Conservation (phyloP, 2,329 filamentous ascomycete species). For the Didymella pinodella region DNA sequence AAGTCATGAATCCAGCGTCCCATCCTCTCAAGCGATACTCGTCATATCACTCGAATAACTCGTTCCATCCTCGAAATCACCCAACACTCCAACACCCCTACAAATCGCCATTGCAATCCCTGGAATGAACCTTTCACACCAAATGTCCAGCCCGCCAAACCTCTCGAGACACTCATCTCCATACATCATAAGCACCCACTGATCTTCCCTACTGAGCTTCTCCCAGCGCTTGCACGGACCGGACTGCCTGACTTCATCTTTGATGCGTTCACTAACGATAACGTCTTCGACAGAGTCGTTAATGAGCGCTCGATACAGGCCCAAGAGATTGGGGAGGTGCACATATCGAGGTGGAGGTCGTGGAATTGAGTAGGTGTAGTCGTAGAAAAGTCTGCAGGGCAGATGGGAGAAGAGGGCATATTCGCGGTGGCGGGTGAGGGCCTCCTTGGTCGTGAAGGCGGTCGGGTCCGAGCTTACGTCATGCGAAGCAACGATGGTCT, state of each 20-base stretch:
- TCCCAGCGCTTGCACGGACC: constrained; percentile 25
- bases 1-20: neutral
- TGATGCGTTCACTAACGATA: constrained; percentile 13
- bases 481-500: constrained; percentile 19
- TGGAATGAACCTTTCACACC: constrained; percentile 35
- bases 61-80: constrained; percentile 20
- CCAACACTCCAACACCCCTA: constrained; percentile 25
- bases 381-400: neutral
- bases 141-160: constrained; percentile 40
- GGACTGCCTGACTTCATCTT: constrained; percentile 15
- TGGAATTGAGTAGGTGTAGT: neutral
- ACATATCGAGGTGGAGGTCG: neutral
- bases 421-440: constrained; percentile 31
- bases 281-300: constrained; percentile 21
- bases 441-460: constrained; percentile 25
- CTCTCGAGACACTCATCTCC: constrained; percentile 40
- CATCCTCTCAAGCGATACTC: neutral
- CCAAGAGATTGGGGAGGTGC: constrained; percentile 14
- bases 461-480: constrained; percentile 10
- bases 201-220: constrained; percentile 27
- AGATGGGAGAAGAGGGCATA: constrained; percentile 12
- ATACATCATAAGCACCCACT: constrained; percentile 42
- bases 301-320: constrained; percentile 25
- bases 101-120: constrained; percentile 39
- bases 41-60: neutral